Conservation (phyloP, 305 asterid species). For the Rubia peregrina region DNA sequence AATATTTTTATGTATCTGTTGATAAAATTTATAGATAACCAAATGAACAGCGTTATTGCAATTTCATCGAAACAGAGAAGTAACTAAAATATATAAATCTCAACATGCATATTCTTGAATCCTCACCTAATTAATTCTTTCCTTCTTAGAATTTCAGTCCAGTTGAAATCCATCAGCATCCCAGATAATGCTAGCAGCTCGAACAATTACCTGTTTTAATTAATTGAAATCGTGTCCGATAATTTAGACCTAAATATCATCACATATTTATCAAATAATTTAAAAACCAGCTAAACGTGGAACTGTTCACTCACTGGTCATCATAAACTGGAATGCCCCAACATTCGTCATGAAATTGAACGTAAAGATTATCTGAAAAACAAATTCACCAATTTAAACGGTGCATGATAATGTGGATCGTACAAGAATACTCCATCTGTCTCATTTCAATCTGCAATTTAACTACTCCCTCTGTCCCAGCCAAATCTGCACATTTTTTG, state of each 20-base stretch:
- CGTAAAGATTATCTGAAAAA: constrained; percentile 61
- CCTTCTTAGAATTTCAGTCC: constrained; percentile 86
- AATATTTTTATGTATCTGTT: too few species aligned
- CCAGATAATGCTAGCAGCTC: constrained; percentile 91
- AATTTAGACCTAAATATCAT: too few species aligned
- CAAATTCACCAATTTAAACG: background rate
- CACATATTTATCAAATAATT: background rate
- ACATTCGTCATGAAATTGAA: constrained; percentile 87
- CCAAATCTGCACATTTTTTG: too few species aligned
- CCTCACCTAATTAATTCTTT: constrained; percentile 55
- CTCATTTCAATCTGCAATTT: too few species aligned
- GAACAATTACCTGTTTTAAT: constrained; percentile 51
- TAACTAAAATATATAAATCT: too few species aligned
- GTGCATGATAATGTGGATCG: too few species aligned
- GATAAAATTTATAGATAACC: too few species aligned
- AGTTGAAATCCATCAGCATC: constrained; percentile 87
- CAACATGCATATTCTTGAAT: background rate
- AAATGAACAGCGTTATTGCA: too few species aligned
- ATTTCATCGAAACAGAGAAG: too few species aligned
- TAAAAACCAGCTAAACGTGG: background rate
- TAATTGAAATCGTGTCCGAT: background rate
- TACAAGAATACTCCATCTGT: too few species aligned
- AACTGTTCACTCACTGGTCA: constrained; percentile 52
- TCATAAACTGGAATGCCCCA: constrained; percentile 98
- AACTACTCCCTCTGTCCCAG: too few species aligned